Base-by-base conservation (phyloP, 2,329 filamentous ascomycete species). In the Hortaea werneckii region DNA sequence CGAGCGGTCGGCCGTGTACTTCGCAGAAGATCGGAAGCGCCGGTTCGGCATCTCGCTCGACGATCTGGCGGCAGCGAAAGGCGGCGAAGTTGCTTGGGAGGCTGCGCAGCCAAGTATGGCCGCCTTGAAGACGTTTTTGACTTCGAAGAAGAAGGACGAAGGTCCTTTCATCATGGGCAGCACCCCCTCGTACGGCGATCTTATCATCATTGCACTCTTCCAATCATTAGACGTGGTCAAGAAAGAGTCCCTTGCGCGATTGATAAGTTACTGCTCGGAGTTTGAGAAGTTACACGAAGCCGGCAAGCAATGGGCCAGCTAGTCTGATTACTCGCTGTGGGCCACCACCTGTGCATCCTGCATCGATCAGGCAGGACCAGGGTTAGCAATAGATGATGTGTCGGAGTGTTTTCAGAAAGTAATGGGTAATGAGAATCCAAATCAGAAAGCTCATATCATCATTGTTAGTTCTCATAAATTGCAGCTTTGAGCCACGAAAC, bases 81-180 rank as follows among this genome's bases (percentile, higher is more conserved):
- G 50, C 26, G 74, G 72, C 1, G 75, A 78, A 7, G 46, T 62
- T 12, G 69, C 68, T 0, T 83, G 74, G 71, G 62, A 69, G 10
- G 60, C 61, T 0, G 73, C 70, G 0, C 61, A 67, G 40, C 67
- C 59, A 1, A 53, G 55, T 2, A 46, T 68, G 5, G 58, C 62
- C 45, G 60, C 67, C 43, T 41, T 67, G 6, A 66, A 61, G 0
- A 62, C 59, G 28, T 52, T 79, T 45, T 56, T 85, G 51, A 73
- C 73, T 53, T 74, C 6, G 8, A 11, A 13, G 20, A 41, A 41
- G 27, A 41, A 79, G 63, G 58, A 65, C 0, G 69, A 72, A 0
- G 82, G 83, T 0, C 77, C 78, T 0, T 85, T 77, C 58, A 78
- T 85, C 45, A 41, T 76, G 49, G 83, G 83, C 0, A 63, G 73